Base-by-base conservation (phyloP, 164 flowering plant species). In the Brasenia schreberi region DNA sequence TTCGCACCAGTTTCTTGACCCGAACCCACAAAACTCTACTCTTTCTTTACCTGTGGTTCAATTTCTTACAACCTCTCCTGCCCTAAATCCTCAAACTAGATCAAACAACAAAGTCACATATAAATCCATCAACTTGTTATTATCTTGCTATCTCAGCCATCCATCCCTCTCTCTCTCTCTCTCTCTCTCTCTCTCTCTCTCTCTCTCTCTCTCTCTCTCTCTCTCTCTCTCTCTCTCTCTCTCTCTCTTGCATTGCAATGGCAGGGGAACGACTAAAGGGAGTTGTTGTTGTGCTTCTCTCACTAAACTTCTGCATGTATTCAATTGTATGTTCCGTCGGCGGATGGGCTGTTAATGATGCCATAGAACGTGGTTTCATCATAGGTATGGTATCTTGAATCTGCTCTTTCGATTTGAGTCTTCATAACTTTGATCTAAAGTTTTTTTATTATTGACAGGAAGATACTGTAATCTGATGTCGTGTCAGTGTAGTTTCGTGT, bases 251-350 rank as follows among this genome's bases (percentile, higher is more conserved):
- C 6, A 62, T 7, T 4, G 33, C 16, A 65, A 88, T 85, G 88
- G 87, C 87, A 5, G 68, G 65, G 6, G 73, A 53, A 62, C 81
- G 76, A 72, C 17, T 80, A 64, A 90, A 83, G 69, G 72, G 85
- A 5, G 75, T 76, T 9, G 96, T 88, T 6, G n/a, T 71, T 3
- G 65, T 81, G 33, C 92, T 92, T 76, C 65, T 90, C 70, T 23
- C 76, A 44, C 90, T 92, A 44, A 92, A 92, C 70, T 84, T 92
- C 72, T 92, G 97, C 77, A 90, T 92, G 98, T 88, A 82, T 68
- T 80, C 66, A 33, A 73, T 90, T 4, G 77, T 92, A 33, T 66
- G 84, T n/a, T 84, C 85, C 62, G 85, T 92, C 19, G 96, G 93
- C 61, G 88, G 85, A 0, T 92, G 97, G 97, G 96, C 96, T 0